Conservation (phyloP, 257 asterid genomes). For the Capsicum baccatum region DNA sequence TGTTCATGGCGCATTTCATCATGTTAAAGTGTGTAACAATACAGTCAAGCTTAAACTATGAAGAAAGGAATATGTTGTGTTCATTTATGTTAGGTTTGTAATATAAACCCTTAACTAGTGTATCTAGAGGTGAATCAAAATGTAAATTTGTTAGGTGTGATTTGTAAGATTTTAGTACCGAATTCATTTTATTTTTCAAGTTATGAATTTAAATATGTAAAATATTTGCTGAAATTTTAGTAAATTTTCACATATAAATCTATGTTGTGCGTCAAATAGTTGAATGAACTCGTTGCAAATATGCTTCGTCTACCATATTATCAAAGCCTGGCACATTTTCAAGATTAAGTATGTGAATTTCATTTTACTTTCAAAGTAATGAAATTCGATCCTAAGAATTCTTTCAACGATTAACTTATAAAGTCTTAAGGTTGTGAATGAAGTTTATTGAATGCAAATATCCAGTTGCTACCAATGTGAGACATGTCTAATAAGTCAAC, state of each 20-base stretch:
- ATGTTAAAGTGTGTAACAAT: too few relatives aligned
- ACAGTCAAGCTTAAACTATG: too few relatives aligned
- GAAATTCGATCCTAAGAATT: background rate
- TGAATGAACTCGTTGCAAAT: background rate
- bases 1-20: too few relatives aligned
- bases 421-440: background rate
- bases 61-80: too few relatives aligned
- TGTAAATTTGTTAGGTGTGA: background rate
- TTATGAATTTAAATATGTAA: background rate
- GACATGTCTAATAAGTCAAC: slow-evolving; percentile 16
- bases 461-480: background rate
- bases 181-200: background rate
- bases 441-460: background rate
- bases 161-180: background rate
- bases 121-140: too few relatives aligned
- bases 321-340: background rate
- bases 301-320: background rate
- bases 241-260: background rate
- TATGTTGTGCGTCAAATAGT: background rate
- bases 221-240: background rate
- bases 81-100: too few relatives aligned
- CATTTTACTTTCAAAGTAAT: background rate
- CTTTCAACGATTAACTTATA: background rate
- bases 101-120: too few relatives aligned
- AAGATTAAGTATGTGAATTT: background rate